Evolutionary conservation across 2,329 filamentous ascomycete genomes (phyloP), one percentile per base, ranked within the genome.

Genomic region (Bipolaris gigantea): DNA sequence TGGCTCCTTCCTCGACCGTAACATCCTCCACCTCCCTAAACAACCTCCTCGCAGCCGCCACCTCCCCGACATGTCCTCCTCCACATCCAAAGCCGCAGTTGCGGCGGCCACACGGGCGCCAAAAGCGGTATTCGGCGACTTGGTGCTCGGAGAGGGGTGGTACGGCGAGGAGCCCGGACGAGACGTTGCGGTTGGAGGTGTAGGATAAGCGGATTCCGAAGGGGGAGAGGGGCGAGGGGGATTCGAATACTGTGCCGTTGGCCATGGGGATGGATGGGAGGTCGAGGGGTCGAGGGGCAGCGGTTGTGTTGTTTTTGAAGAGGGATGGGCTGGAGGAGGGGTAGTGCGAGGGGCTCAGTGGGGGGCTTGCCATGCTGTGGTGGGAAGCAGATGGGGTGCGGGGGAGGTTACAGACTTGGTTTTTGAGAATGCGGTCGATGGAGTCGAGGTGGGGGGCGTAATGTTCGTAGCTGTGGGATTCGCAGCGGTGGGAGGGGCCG

Each of bases 111-210:
- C 72, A 74, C 0, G 67, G 69, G 9, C 65, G 61, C 72, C 72
- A 74, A 51, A 74, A 74, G 23, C 69, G 53, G 50, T 73, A 73
- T 42, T 74, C 71, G 7, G 70, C 71, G 4, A 74, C 70, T 50
- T 72, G 66, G 0, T 60, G 44, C 57, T 74, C 72, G 15, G 57
- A 63, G 2, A 74, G 56, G 9, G 71, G 66, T 4, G 44, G 48
- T 1, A 73, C 56, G 18, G 63, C 69, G n/a, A 74, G 55, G 1
- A 74, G 59, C 0, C 71, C 70, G 0, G 55, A 62, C 21, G 63
- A 62, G 9, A 65, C 59, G 10, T 58, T 49, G 32, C 71, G 70
- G 19, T 69, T 67, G 3, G 67, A 69, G 0, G 62, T 69, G 48
- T 73, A 73, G 1, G 55, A 53, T 7, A 74, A 62, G 48, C 73